Conservation (phyloP, 768 basidiomycete genomes). For the Suillus variegatus region DNA sequence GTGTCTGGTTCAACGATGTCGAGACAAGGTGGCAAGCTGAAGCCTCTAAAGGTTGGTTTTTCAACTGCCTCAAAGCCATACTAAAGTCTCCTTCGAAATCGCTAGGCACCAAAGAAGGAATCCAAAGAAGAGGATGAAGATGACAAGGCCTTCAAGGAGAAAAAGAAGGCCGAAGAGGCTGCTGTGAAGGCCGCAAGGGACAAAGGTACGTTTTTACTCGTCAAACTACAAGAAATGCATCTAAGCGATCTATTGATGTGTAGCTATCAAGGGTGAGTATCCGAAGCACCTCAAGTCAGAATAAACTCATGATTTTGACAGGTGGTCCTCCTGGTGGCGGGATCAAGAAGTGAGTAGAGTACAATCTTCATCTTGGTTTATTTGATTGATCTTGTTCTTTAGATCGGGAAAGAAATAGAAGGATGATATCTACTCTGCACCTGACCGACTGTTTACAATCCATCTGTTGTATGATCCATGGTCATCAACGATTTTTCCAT, state of each 20-base stretch:
- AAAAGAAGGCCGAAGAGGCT: constrained; percentile 73
- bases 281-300: constrained; percentile 1
- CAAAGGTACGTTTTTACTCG: constrained; percentile 50
- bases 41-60: constrained; percentile 76
- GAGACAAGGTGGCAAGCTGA: constrained; percentile 83
- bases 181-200: constrained; percentile 73
- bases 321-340: constrained; percentile 72
- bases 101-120: constrained; percentile 81
- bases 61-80: constrained; percentile 2
- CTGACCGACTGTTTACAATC: background rate
- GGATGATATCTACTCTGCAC: background rate
- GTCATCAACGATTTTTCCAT: background rate
- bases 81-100: background rate
- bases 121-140: constrained; percentile 74
- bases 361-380: constrained; percentile 2
- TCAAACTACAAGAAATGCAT: background rate
- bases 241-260: constrained; percentile 11
- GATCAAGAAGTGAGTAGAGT: constrained; percentile 78
- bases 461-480: background rate
- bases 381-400: constrained; percentile 13
- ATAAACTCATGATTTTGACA: constrained; percentile 26
- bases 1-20: constrained; percentile 23
- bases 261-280: constrained; percentile 32
- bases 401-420: constrained; percentile 75
- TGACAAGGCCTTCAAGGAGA: constrained; percentile 71